phyloP scores from a whole-genome alignment of 2,329 filamentous ascomycete species.

The Ascochyta rabiei region DNA sequence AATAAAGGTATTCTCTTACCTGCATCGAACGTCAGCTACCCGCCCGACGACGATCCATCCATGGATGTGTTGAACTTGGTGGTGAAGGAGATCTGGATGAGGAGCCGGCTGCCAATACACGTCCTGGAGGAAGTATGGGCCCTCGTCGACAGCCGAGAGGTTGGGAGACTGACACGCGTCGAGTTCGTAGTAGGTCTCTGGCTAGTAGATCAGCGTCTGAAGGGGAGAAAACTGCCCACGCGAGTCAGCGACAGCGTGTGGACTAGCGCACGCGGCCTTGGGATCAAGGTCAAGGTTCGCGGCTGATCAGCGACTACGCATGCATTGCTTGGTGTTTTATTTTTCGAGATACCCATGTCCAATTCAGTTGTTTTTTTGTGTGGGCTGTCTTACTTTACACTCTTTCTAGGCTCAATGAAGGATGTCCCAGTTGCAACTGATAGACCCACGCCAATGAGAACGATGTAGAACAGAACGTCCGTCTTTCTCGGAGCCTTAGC shows the following conservation, averaged over 20 bases:
- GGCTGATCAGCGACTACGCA: slow-evolving; percentile 7
- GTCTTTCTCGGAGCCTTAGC: no score
- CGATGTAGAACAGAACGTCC: no score
- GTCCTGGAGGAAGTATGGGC: slow-evolving; percentile 79
- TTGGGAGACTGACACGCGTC: slow-evolving; percentile 65
- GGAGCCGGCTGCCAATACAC: slow-evolving; percentile 70
- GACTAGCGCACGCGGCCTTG: slow-evolving; percentile 65
- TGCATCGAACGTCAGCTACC: slow-evolving; percentile 5
- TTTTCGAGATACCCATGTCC: slow-evolving; percentile 38
- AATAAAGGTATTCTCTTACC: slow-evolving; percentile 66
- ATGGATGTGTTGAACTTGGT: slow-evolving; percentile 70
- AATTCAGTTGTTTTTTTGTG: slow-evolving; percentile 1
- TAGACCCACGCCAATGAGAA: no score
- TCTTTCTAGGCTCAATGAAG: background rate
- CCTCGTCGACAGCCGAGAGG: slow-evolving; percentile 65
- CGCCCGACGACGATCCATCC: slow-evolving; percentile 33
- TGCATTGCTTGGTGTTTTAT: slow-evolving; percentile 25
- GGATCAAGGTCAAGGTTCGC: slow-evolving; percentile 46
- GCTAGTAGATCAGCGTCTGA: slow-evolving; percentile 80
- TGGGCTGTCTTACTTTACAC: background rate
- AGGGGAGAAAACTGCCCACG: slow-evolving; percentile 76
- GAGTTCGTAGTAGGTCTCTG: slow-evolving; percentile 86
- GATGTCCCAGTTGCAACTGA: no score
- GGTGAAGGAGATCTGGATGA: slow-evolving; percentile 75
- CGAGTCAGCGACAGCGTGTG: slow-evolving; percentile 77